Evolutionary conservation across 371 early-diverging fungal species (phyloP).

Genomic region (Mucor velutinosus): DNA sequence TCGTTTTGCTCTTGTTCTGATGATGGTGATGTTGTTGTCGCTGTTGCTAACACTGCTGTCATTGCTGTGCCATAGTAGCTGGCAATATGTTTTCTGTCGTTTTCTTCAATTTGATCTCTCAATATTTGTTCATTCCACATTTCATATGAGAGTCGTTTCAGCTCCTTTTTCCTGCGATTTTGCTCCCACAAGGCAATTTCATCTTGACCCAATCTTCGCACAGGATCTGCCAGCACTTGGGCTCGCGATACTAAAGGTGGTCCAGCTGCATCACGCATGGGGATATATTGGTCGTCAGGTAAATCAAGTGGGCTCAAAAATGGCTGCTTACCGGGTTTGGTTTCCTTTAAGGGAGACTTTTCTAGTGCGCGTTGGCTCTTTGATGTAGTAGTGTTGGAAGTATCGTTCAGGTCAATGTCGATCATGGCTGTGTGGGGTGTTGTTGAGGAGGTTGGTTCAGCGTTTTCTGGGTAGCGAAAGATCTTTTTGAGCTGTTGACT

Average conservation of each 20-base stretch:
- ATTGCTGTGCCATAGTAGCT: neutral
- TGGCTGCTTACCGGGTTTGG: neutral
- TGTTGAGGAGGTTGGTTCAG: neutral
- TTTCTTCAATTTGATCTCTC: conserved; percentile 2
- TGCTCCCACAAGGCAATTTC: conserved; percentile 24
- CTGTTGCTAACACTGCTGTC: no score
- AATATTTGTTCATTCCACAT: conserved; percentile 12
- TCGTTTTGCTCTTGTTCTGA: neutral
- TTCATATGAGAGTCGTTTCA: conserved; percentile 1
- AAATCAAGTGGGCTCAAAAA: conserved; percentile 21
- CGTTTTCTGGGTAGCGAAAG: neutral
- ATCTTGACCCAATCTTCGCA: conserved; percentile 17
- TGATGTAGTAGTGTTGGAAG: neutral
- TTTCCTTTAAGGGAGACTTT: neutral
- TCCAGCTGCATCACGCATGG: conserved; percentile 14
- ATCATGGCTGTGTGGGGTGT: neutral
- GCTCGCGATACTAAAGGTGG: conserved; percentile 18
- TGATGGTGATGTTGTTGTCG: neutral
- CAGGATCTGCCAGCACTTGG: conserved; percentile 17
- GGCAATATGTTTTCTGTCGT: neutral
- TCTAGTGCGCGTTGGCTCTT: neutral
- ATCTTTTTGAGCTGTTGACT: neutral
- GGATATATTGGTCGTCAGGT: conserved; percentile 20
- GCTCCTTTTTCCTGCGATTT: conserved; percentile 3
- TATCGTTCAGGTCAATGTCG: neutral